Evolutionary conservation across 108 stramenopile species (phyloP).

Genomic region (Aurantiochytrium sp.): DNA sequence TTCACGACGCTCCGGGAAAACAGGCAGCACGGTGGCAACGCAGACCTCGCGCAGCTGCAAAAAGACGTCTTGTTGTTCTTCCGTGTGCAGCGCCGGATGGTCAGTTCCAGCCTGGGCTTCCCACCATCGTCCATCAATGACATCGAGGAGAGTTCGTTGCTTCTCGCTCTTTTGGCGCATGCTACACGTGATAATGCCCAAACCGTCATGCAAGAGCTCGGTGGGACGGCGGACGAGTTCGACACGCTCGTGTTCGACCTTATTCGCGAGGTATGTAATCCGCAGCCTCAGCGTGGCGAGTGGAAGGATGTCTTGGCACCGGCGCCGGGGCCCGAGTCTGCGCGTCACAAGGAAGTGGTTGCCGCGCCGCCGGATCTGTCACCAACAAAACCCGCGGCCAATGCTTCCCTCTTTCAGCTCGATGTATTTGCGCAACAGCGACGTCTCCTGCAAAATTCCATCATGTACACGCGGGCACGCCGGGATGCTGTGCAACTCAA

Average conservation of each 20-base stretch:
- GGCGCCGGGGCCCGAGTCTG: background rate
- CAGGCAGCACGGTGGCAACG: background rate
- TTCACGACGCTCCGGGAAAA: background rate
- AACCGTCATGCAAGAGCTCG: background rate
- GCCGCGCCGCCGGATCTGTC: background rate
- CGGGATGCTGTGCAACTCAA: background rate
- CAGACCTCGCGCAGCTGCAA: background rate
- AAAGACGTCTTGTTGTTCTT: background rate
- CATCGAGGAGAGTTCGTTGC: background rate
- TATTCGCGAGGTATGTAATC: background rate
- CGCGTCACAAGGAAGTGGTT: background rate
- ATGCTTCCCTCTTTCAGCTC: background rate
- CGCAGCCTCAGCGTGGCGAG: background rate
- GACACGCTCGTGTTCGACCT: background rate
- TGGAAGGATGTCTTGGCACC: background rate
- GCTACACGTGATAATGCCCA: background rate
- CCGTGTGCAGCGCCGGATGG: background rate
- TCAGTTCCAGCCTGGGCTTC: background rate
- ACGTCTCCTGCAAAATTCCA: background rate
- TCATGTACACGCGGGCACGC: background rate
- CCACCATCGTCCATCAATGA: background rate
- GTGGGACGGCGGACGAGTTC: background rate
- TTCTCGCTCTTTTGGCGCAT: background rate
- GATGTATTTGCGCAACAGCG: slow-evolving; percentile 13
- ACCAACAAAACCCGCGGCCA: background rate